These are phyloP conservation scores for Larix sibirica DNA, from an alignment of 83 land plant species.

Conservation along the genomic window DNA sequence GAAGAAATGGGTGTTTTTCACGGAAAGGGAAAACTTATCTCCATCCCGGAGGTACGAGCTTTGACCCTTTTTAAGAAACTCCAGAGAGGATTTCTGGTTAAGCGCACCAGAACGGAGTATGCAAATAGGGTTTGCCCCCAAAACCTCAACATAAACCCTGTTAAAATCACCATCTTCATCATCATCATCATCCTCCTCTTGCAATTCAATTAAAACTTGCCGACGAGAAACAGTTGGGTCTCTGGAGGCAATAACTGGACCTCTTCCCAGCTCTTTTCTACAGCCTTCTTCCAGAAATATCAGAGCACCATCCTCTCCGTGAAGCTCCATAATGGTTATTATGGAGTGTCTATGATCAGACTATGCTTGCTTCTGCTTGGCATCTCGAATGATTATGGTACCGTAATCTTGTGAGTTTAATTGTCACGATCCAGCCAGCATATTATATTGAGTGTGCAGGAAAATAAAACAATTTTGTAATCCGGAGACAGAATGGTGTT, in stretches of 20 bases:
- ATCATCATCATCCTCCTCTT: background rate
- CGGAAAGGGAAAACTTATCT: conserved; percentile 12
- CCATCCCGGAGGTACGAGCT: background rate
- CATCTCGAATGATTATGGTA: too few relatives aligned
- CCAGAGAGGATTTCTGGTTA: background rate
- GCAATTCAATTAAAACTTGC: background rate
- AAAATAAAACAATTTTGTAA: too few relatives aligned
- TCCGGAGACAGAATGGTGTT: too few relatives aligned
- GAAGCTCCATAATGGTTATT: too few relatives aligned
- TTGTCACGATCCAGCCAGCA: too few relatives aligned
- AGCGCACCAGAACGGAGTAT: background rate
- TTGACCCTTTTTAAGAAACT: conserved; percentile 1
- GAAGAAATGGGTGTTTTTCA: conserved; percentile 2
- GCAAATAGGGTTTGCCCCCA: conserved; percentile 9
- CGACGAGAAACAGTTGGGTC: background rate
- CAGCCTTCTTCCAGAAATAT: background rate
- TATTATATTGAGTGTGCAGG: too few relatives aligned
- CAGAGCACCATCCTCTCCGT: too few relatives aligned
- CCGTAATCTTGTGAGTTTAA: too few relatives aligned
- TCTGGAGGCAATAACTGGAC: background rate
- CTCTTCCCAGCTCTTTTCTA: background rate
- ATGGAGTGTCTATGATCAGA: too few relatives aligned
- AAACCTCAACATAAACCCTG: background rate
- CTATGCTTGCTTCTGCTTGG: too few relatives aligned
- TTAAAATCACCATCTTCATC: background rate